phyloP scores from a whole-genome alignment of 2,329 filamentous ascomycete genomes.

The Aphanoascus verrucosus region DNA sequence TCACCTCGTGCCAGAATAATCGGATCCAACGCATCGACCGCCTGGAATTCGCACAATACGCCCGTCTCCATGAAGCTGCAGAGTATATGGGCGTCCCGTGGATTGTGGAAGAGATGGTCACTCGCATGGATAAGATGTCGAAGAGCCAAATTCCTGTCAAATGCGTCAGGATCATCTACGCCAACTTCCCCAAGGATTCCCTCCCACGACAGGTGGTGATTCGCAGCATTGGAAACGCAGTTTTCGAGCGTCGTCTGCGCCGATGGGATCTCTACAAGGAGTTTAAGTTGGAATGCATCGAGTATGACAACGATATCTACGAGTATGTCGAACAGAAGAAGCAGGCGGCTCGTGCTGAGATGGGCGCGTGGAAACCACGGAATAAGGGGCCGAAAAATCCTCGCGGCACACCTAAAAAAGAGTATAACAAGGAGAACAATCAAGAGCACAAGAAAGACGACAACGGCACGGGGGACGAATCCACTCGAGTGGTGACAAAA shows the following conservation, averaged over 20 bases:
- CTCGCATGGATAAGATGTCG: constrained; percentile 14
- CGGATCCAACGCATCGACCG: constrained; percentile 11
- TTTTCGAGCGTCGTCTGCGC: constrained; percentile 14
- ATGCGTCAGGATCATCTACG: constrained; percentile 14
- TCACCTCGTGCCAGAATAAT: constrained; percentile 8
- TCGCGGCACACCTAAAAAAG: neutral
- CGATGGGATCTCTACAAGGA: constrained; percentile 15
- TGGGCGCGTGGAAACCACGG: neutral
- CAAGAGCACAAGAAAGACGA: neutral
- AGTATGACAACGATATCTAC: constrained; percentile 16
- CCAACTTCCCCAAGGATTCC: constrained; percentile 9
- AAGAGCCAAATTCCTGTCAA: constrained; percentile 12
- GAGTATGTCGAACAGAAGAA: constrained; percentile 12
- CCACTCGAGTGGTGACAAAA: constrained; percentile 8
- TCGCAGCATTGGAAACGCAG: constrained; percentile 16
- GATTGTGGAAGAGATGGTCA: constrained; percentile 12
- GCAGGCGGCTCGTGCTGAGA: neutral
- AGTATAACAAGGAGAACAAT: neutral
- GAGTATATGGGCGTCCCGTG: constrained; percentile 5
- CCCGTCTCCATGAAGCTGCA: constrained; percentile 15
- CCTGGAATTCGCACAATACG: constrained; percentile 15
- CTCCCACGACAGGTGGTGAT: constrained; percentile 15
- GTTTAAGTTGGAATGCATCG: constrained; percentile 12
- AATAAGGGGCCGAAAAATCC: neutral
- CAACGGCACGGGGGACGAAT: neutral